Percentiles rank a stretch among this genome's conserved stretches.
Evolutionary conservation across 2,329 filamentous ascomycete species (phyloP).

Genomic region (Sclerotinia minor): DNA sequence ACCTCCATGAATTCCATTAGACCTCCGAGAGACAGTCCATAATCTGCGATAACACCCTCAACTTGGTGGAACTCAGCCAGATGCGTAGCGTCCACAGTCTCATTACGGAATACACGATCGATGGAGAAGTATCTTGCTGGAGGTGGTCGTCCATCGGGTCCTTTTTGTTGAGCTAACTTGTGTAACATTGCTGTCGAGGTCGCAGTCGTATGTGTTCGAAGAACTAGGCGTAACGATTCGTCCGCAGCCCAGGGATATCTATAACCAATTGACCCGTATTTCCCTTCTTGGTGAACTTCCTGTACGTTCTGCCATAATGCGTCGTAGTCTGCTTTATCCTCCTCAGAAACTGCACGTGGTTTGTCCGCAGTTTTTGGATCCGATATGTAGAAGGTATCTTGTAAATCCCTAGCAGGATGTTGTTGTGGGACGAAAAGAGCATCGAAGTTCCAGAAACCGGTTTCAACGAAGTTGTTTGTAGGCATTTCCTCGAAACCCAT

Average conservation of each 20-base stretch:
- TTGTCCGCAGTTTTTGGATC: conserved; percentile 77
- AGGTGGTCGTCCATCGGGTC: conserved; percentile 64
- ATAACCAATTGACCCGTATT: conserved; percentile 94
- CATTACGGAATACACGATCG: conserved; percentile 96
- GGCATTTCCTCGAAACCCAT: conserved; percentile 99
- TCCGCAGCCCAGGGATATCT: conserved; percentile 90
- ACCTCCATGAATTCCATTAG: conserved; percentile 92
- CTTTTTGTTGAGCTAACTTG: conserved; percentile 79
- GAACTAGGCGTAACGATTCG: conserved; percentile 81
- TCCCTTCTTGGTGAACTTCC: conserved; percentile 84
- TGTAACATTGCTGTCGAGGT: conserved; percentile 89
- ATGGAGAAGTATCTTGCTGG: conserved; percentile 97
- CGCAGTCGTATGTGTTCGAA: conserved; percentile 94
- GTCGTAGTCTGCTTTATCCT: conserved; percentile 68
- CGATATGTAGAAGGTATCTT: conserved; percentile 98
- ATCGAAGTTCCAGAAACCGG: conserved; percentile 99
- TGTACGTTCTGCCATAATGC: conserved; percentile 86
- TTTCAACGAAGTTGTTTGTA: conserved; percentile 89
- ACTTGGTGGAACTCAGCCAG: conserved; percentile 98
- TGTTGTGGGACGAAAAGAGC: conserved; percentile 95
- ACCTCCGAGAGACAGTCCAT: conserved; percentile 85
- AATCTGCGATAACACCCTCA: conserved; percentile 97
- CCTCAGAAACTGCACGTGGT: conserved; percentile 57
- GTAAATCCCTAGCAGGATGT: conserved; percentile 93
- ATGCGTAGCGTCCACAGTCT: conserved; percentile 95